A percentile compares a stretch with the other conserved stretches of the same genome.
These are phyloP conservation scores for Barnettozyma pratensis DNA, from an alignment of 805 yeast genomes.

Conservation along the genomic window DNA sequence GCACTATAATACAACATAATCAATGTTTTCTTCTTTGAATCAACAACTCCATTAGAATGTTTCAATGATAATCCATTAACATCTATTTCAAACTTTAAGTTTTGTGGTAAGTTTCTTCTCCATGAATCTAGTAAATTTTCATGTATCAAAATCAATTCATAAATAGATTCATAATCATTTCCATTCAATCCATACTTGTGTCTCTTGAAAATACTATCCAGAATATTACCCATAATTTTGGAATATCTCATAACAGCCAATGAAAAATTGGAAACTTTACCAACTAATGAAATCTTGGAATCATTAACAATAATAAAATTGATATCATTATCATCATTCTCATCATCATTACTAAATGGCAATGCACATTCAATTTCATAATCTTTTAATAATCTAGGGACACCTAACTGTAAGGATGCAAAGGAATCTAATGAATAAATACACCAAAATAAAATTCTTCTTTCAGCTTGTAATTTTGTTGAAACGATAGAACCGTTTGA, in stretches of 20 bases:
- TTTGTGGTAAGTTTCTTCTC: slow-evolving; percentile 64
- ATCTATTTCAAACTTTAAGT: slow-evolving; percentile 59
- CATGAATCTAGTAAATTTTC: slow-evolving; percentile 77
- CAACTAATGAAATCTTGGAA: slow-evolving; percentile 56
- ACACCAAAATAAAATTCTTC: slow-evolving; percentile 83
- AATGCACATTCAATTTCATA: slow-evolving; percentile 82
- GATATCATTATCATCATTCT: slow-evolving; percentile 39
- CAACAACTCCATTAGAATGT: slow-evolving; percentile 26
- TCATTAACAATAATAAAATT: slow-evolving; percentile 58
- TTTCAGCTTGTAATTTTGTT: slow-evolving; percentile 71
- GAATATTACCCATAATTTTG: slow-evolving; percentile 65
- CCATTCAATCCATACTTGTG: slow-evolving; percentile 20
- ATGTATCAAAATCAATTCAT: slow-evolving; percentile 33
- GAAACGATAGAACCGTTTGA: slow-evolving; percentile 61
- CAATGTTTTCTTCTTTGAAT: slow-evolving; percentile 42
- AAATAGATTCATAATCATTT: slow-evolving; percentile 14
- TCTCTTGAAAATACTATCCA: slow-evolving; percentile 68
- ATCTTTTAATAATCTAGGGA: slow-evolving; percentile 75
- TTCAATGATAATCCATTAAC: slow-evolving; percentile 45
- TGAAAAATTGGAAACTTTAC: slow-evolving; percentile 62
- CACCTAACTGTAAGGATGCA: slow-evolving; percentile 71
- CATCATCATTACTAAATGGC: slow-evolving; percentile 52
- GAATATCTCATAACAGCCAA: slow-evolving; percentile 63
- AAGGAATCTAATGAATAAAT: slow-evolving; percentile 72
- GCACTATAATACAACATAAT: slow-evolving; percentile 59